These are phyloP conservation scores for Schrenkiella parvula DNA, from an alignment of 345 rosid species.

Conservation along the genomic window DNA sequence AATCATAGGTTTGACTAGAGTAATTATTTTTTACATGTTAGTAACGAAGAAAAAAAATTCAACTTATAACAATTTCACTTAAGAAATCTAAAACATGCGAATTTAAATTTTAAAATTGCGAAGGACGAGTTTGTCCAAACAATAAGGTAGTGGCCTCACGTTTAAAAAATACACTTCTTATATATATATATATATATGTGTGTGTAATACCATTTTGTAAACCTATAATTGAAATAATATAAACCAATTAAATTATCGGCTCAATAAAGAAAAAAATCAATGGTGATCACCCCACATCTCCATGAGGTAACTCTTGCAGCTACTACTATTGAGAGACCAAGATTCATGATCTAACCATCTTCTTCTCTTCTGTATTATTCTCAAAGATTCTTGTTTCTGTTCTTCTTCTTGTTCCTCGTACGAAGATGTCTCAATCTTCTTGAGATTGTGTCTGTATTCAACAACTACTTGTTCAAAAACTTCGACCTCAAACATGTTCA, in stretches of 20 bases:
- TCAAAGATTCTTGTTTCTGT: not conserved
- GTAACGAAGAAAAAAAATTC: not conserved
- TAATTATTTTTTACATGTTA: not conserved
- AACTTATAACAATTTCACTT: no score
- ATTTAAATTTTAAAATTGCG: no score
- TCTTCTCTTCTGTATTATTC: conserved; percentile 15
- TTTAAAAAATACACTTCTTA: no score
- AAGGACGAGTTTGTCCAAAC: no score
- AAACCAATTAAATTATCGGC: not conserved
- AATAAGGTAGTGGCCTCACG: no score
- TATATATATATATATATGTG: not conserved
- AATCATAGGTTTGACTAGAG: not conserved
- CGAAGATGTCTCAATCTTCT: conserved; percentile 27
- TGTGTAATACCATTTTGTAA: not conserved
- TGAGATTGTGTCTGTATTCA: conserved; percentile 70
- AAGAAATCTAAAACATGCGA: no score
- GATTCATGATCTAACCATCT: conserved; percentile 22
- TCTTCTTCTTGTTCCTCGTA: conserved; percentile 14
- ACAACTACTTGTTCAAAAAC: conserved; percentile 65
- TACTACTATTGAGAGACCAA: conserved; percentile 43
- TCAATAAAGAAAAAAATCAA: conserved; percentile 19
- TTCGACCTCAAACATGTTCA: conserved; percentile 80
- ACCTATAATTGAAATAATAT: not conserved
- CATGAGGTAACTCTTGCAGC: conserved; percentile 50
- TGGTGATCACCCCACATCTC: conserved; percentile 58